These are phyloP conservation scores for Prunus yedoensis DNA, from an alignment of 331 rosid genomes.

Conservation along the genomic window DNA sequence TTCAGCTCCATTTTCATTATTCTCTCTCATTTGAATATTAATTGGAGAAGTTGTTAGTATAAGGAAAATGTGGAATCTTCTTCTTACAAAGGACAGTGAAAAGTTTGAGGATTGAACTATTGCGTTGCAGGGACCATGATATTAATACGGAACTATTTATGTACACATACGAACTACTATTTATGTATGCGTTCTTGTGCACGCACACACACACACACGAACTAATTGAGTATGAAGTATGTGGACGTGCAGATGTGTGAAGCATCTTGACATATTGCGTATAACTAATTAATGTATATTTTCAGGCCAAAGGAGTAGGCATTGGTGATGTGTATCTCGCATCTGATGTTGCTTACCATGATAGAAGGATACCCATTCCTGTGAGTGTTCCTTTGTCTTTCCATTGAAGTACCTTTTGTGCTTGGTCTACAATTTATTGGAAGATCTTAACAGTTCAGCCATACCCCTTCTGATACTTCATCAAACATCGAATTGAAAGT, in stretches of 20 bases:
- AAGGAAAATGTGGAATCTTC: background rate
- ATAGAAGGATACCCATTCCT: slow-evolving; percentile 97
- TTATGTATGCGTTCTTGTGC: background rate
- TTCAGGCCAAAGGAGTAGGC: slow-evolving; percentile 87
- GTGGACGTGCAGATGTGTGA: background rate
- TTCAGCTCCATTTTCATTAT: background rate
- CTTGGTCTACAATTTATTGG: background rate
- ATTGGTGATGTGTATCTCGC: slow-evolving; percentile 73
- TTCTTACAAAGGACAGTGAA: background rate
- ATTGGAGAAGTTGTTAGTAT: background rate
- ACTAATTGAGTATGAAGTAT: background rate
- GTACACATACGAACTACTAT: background rate
- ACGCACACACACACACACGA: background rate
- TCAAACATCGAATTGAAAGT: background rate
- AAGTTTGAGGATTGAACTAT: background rate
- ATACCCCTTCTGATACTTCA: background rate
- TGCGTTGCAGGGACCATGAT: background rate
- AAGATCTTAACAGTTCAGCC: background rate
- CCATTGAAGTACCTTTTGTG: background rate
- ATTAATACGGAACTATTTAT: background rate
- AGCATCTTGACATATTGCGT: background rate
- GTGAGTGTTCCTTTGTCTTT: slow-evolving; percentile 49
- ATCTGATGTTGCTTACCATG: slow-evolving; percentile 91
- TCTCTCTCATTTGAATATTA: background rate
- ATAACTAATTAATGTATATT: slow-evolving; percentile 25